A percentile compares a stretch with the other conserved stretches of the same genome.
phyloP scores from a whole-genome alignment of 1,139 yeast species.

The Magnusiomyces clavatus region DNA sequence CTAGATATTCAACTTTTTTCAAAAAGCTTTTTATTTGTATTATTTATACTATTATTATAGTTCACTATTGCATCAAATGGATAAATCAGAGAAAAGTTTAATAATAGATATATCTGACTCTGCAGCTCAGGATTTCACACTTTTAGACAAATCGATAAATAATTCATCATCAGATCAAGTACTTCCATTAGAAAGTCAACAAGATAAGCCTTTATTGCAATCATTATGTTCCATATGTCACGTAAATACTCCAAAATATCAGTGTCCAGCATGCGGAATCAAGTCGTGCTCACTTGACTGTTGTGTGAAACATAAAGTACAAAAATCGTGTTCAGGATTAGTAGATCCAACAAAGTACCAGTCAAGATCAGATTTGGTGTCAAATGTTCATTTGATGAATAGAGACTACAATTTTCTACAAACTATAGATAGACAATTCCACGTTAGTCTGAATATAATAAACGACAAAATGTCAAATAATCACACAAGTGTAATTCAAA shows the following conservation, averaged over 20 bases:
- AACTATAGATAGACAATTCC: conserved; percentile 52
- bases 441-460: conserved; percentile 18
- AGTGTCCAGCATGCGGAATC: conserved; percentile 73
- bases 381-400: conserved; percentile 44
- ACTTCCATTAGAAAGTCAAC: not conserved
- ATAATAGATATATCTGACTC: no score
- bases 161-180: not conserved
- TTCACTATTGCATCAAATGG: no score
- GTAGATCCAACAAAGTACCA: conserved; percentile 58
- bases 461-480: conserved; percentile 11
- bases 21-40: no score
- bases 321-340: conserved; percentile 57
- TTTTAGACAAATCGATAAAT: no score
- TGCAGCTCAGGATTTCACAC: no score
- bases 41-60: no score
- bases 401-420: conserved; percentile 77
- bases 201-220: conserved; percentile 6
- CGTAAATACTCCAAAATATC: conserved; percentile 43
- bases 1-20: no score
- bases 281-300: conserved; percentile 68
- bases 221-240: conserved; percentile 17
- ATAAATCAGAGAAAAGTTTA: no score
- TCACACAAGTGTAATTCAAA: not conserved
- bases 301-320: conserved; percentile 59
- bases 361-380: conserved; percentile 36